Conservation (phyloP, 345 rosid species). For the Rhodamnia rubescens region DNA sequence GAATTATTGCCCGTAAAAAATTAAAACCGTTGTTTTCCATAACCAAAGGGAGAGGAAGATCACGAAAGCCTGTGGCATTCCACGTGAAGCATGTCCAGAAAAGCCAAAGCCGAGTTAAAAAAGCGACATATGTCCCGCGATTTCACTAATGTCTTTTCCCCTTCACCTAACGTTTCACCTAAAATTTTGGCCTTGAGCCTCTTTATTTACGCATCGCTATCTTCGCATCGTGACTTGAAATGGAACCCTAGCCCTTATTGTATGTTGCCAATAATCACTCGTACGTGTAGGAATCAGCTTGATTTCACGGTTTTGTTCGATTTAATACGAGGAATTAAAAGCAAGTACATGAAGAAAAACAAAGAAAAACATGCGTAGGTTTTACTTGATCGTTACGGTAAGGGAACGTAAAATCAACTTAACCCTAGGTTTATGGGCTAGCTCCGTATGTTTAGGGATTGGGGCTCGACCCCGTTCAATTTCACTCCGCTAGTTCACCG, state of each 20-base stretch:
- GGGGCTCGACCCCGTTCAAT: neutral
- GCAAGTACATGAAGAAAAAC: neutral
- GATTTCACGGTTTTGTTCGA: neutral
- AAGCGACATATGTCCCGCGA: constrained; percentile 18
- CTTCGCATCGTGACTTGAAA: neutral
- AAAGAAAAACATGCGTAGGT: neutral
- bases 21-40: neutral
- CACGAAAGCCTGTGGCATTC: neutral
- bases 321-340: neutral
- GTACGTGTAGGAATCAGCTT: neutral
- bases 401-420: neutral
- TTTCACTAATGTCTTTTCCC: neutral
- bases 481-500: accelerated
- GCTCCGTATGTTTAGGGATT: neutral
- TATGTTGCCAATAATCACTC: neutral
- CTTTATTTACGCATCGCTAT: neutral
- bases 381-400: neutral
- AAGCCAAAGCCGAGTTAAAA: constrained; percentile 8
- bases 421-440: neutral
- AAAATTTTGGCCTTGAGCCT: constrained; percentile 13
- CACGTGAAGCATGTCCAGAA: constrained; percentile 9
- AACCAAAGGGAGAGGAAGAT: neutral
- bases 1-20: neutral
- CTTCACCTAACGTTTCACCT: constrained; percentile 14
- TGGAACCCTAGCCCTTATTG: neutral